Evolutionary conservation across 495 filamentous ascomycete genomes (phyloP).

Genomic region (Podospora fimiseda): DNA sequence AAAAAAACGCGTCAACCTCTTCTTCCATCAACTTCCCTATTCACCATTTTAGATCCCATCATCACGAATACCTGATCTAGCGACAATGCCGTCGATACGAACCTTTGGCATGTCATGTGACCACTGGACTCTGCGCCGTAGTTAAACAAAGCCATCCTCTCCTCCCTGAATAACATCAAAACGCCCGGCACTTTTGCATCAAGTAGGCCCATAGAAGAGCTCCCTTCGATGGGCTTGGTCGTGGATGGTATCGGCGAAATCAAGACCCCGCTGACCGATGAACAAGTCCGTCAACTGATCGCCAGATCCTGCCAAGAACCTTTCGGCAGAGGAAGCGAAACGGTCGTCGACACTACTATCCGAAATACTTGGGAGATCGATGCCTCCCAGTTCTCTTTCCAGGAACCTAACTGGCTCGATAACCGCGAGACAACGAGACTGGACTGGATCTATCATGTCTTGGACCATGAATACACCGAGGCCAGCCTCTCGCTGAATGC

Average conservation of each 20-base stretch:
- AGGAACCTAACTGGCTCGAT: constrained; percentile 31
- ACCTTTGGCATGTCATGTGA: too few species aligned
- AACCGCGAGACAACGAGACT: neutral
- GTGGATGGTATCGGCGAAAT: constrained; percentile 35
- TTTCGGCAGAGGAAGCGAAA: constrained; percentile 40
- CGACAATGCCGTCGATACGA: too few species aligned
- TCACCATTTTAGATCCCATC: too few species aligned
- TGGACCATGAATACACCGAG: constrained; percentile 46
- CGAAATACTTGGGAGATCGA: constrained; percentile 50
- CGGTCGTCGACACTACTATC: constrained; percentile 40
- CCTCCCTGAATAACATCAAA: neutral
- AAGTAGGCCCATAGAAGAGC: neutral
- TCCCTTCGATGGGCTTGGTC: constrained; percentile 11
- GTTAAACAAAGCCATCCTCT: neutral
- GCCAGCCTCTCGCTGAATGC: constrained; percentile 29
- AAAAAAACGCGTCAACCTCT: too few species aligned
- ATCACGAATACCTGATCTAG: too few species aligned
- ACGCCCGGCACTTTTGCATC: neutral
- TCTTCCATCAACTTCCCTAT: too few species aligned
- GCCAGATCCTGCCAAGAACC: constrained; percentile 37
- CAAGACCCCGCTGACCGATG: constrained; percentile 36
- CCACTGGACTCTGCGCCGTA: too few species aligned
- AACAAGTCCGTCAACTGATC: constrained; percentile 37
- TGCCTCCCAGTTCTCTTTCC: constrained; percentile 35
- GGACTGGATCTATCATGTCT: constrained; percentile 28